Evolutionary conservation across 1,139 yeast species (phyloP).

Genomic region (Scheffersomyces segobiensis): DNA sequence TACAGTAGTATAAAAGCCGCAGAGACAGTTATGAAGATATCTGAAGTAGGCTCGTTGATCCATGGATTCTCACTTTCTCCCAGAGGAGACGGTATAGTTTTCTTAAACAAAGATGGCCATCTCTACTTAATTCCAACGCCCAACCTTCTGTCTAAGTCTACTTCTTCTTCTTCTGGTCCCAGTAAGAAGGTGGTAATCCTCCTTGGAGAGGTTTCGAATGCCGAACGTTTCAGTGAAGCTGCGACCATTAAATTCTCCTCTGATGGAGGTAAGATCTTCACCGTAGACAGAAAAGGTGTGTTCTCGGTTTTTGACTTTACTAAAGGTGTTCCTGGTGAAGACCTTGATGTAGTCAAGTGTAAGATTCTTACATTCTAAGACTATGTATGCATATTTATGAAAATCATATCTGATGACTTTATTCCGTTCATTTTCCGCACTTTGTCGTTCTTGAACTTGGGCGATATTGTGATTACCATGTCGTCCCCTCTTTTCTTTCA

Average conservation of each 20-base stretch:
- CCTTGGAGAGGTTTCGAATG: constrained; percentile 76
- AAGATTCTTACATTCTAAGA: constrained; percentile 39
- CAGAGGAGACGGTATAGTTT: constrained; percentile 81
- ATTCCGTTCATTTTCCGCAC: neutral
- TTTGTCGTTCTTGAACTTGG: neutral
- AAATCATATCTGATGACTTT: neutral
- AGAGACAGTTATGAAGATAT: constrained; percentile 48
- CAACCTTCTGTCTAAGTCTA: constrained; percentile 39
- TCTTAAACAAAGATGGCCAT: constrained; percentile 74
- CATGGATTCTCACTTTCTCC: constrained; percentile 79
- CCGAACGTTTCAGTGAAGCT: constrained; percentile 65
- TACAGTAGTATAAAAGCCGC: constrained; percentile 27
- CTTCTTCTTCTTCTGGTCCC: constrained; percentile 12
- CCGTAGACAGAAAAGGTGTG: constrained; percentile 79
- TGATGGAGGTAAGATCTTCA: constrained; percentile 77
- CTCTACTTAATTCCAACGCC: constrained; percentile 72
- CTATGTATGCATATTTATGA: neutral
- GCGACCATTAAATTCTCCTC: constrained; percentile 75
- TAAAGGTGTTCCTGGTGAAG: constrained; percentile 74
- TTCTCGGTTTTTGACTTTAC: constrained; percentile 83
- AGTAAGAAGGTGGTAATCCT: constrained; percentile 58
- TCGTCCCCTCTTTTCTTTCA: no score
- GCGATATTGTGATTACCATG: neutral
- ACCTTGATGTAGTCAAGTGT: constrained; percentile 77
- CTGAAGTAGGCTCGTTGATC: constrained; percentile 80